These are phyloP conservation scores for Fusarium sp. DNA, from an alignment of 2,329 filamentous ascomycete genomes.

Conservation along the genomic window DNA sequence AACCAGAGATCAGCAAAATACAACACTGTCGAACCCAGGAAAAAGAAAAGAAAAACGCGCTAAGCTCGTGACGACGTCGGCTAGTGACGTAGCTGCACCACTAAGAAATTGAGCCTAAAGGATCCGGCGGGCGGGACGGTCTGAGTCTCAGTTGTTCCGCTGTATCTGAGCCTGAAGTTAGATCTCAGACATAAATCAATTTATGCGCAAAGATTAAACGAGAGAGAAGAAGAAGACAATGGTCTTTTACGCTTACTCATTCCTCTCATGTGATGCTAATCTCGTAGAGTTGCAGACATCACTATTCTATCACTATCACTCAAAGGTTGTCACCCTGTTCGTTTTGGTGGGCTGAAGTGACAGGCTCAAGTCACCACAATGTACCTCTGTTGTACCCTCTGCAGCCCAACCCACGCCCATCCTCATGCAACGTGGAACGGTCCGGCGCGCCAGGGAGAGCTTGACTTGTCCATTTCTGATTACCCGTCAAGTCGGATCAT, in stretches of 20 bases:
- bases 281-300: not conserved
- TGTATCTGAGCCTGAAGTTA: conserved; percentile 18
- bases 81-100: conserved; percentile 43
- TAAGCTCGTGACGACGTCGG: conserved; percentile 31
- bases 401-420: conserved; percentile 13
- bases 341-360: conserved; percentile 1
- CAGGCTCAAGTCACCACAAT: not conserved
- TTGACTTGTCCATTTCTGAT: conserved; percentile 15
- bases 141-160: not conserved
- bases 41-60: conserved; percentile 14
- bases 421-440: conserved; percentile 34
- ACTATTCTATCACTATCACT: not conserved
- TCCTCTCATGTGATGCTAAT: not conserved
- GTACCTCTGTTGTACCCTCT: conserved; percentile 23
- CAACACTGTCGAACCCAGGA: not conserved
- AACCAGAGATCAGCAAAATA: conserved; percentile 21
- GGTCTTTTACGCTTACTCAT: not conserved
- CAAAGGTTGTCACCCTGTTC: not conserved
- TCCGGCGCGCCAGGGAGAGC: conserved; percentile 19
- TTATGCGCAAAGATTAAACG: not conserved
- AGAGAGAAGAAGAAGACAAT: not conserved
- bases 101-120: not conserved
- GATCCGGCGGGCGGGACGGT: not conserved
- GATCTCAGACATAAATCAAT: not conserved
- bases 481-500: not conserved